Conservation (phyloP, 2,329 filamentous ascomycete genomes). For the Didymella arachidicola region DNA sequence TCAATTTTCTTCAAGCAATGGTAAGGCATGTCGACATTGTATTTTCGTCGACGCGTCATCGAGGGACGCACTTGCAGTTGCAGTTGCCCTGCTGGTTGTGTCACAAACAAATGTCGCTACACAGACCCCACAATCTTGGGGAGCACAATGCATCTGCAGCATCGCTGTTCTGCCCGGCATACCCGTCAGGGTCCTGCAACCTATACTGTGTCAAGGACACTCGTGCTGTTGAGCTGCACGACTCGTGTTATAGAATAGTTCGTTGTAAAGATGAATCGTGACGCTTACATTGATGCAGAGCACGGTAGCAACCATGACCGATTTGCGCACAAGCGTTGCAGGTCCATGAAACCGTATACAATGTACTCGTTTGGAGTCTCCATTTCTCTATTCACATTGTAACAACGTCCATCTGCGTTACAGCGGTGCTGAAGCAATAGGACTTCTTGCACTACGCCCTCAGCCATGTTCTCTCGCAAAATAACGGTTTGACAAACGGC, state of each 20-base stretch:
- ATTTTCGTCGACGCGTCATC: background rate
- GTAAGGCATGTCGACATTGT: background rate
- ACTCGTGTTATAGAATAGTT: background rate
- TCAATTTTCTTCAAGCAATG: background rate
- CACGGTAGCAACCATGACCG: no score
- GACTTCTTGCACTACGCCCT: background rate
- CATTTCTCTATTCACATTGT: background rate
- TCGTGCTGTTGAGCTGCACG: background rate
- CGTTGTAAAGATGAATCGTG: background rate
- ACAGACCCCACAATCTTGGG: background rate
- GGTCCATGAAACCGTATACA: background rate
- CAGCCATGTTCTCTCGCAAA: background rate
- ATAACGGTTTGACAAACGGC: background rate
- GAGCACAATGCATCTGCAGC: conserved; percentile 6
- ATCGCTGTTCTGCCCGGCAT: background rate
- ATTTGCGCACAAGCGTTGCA: background rate
- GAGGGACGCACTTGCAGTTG: background rate
- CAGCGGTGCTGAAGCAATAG: background rate
- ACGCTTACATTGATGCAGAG: background rate
- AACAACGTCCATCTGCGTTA: background rate
- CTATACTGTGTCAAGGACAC: background rate
- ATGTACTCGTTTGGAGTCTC: background rate
- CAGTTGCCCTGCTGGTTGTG: background rate
- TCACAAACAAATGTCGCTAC: background rate
- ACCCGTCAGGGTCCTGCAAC: background rate